Evolutionary conservation across 768 basidiomycete genomes (phyloP).

Genomic region (Rhodosporidiobolus odoratus): DNA sequence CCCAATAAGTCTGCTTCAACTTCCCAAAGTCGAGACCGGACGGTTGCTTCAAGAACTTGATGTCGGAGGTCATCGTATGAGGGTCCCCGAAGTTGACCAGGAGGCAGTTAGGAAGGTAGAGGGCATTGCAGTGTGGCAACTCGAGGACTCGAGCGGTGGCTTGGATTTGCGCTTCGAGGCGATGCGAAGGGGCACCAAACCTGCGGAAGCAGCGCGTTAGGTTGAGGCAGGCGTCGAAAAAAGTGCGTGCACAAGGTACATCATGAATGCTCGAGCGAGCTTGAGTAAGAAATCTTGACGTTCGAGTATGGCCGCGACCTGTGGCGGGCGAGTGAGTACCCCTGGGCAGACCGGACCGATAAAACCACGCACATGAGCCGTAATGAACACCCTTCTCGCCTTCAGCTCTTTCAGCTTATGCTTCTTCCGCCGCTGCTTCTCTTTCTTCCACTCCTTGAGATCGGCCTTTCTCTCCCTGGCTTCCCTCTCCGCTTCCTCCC

Average conservation of each 20-base stretch:
- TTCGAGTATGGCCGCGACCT: slow-evolving; percentile 54
- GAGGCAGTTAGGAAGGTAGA: slow-evolving; percentile 54
- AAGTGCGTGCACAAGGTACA: slow-evolving; percentile 37
- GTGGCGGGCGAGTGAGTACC: slow-evolving; percentile 8
- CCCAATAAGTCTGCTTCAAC: slow-evolving; percentile 48
- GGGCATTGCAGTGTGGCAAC: slow-evolving; percentile 50
- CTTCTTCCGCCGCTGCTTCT: slow-evolving; percentile 49
- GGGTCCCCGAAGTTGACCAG: slow-evolving; percentile 76
- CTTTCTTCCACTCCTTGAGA: slow-evolving; percentile 41
- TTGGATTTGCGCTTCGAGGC: slow-evolving; percentile 53
- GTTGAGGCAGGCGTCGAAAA: too few relatives aligned
- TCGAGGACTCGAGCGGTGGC: slow-evolving; percentile 49
- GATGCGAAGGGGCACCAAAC: slow-evolving; percentile 50
- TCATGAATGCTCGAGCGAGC: slow-evolving; percentile 52
- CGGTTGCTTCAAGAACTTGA: slow-evolving; percentile 52
- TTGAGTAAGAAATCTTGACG: slow-evolving; percentile 53
- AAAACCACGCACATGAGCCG: slow-evolving; percentile 37
- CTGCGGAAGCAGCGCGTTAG: background rate
- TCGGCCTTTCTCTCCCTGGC: slow-evolving; percentile 23
- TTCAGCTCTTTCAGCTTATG: slow-evolving; percentile 52
- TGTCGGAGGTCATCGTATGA: slow-evolving; percentile 70
- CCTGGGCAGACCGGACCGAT: background rate
- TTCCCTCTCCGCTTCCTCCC: slow-evolving; percentile 43
- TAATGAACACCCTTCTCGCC: slow-evolving; percentile 67
- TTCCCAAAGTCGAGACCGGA: slow-evolving; percentile 66